Conservation (phyloP, 2,329 filamentous ascomycete species). For the Alternaria postmessia region DNA sequence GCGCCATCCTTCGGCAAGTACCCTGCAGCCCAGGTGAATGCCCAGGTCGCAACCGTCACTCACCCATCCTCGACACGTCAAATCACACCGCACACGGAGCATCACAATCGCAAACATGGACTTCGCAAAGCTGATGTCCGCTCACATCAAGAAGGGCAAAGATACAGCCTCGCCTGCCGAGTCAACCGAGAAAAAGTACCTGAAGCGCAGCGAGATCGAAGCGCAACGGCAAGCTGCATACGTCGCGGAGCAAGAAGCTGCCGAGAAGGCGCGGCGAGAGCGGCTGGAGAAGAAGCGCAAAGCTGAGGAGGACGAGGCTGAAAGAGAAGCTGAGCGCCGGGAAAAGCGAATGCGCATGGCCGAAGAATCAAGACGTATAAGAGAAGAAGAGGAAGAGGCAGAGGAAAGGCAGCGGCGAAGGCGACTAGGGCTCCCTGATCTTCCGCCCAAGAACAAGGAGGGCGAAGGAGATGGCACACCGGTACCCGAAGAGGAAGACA, state of each 20-base stretch:
- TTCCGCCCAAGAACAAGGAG: constrained; percentile 61
- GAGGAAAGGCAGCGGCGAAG: constrained; percentile 77
- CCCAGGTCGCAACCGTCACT: constrained; percentile 11
- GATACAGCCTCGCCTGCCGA: constrained; percentile 51
- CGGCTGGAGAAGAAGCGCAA: constrained; percentile 82
- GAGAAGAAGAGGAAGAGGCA: constrained; percentile 76
- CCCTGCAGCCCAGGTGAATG: constrained; percentile 15
- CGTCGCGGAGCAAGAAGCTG: constrained; percentile 77
- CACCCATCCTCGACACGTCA: not conserved
- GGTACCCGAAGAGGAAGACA: constrained; percentile 64
- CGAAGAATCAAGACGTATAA: constrained; percentile 75
- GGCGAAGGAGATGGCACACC: constrained; percentile 56
- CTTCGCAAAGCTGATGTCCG: constrained; percentile 91
- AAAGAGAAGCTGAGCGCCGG: constrained; percentile 73
- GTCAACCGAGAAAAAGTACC: constrained; percentile 68
- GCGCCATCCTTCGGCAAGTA: constrained; percentile 23
- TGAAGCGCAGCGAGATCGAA: constrained; percentile 86
- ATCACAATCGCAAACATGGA: constrained; percentile 70
- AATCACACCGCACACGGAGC: not conserved
- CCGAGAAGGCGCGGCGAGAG: constrained; percentile 75
- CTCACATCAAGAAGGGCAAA: constrained; percentile 87
- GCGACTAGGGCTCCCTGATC: constrained; percentile 80
- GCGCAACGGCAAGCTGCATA: constrained; percentile 82
- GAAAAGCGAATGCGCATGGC: constrained; percentile 84
- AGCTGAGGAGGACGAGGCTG: constrained; percentile 82